These are phyloP conservation scores for Corniculantispora saksenae DNA, from an alignment of 2,329 filamentous ascomycete genomes.

Conservation along the genomic window DNA sequence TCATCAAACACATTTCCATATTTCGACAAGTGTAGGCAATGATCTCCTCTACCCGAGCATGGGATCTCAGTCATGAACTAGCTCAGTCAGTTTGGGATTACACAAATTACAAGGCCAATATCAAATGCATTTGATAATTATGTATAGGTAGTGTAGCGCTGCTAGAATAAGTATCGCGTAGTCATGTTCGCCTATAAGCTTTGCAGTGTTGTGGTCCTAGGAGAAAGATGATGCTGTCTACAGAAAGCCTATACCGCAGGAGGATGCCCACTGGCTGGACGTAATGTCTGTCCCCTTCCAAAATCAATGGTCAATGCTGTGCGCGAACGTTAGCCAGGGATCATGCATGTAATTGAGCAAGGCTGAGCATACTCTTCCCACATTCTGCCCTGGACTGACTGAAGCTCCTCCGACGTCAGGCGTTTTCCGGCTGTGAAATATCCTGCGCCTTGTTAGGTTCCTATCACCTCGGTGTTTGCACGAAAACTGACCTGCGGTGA, in stretches of 20 bases:
- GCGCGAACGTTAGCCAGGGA: slow-evolving; percentile 14
- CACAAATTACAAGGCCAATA: too few species aligned
- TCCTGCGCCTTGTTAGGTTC: slow-evolving; percentile 40
- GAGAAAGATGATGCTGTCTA: neutral
- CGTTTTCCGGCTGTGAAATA: slow-evolving; percentile 87
- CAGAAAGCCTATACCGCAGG: neutral
- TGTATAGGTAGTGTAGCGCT: neutral
- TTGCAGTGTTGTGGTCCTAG: too few species aligned
- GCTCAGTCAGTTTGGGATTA: too few species aligned
- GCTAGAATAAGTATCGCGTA: neutral
- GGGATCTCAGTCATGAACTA: too few species aligned
- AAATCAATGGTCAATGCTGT: slow-evolving; percentile 41
- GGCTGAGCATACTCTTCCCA: slow-evolving; percentile 72
- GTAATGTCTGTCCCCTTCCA: neutral
- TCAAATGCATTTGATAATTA: neutral
- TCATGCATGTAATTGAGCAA: neutral
- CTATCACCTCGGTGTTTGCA: neutral
- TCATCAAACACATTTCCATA: too few species aligned
- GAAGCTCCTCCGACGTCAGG: slow-evolving; percentile 83
- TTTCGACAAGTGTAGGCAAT: too few species aligned
- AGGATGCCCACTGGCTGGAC: too few species aligned
- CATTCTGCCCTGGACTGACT: slow-evolving; percentile 81
- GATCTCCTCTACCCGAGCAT: too few species aligned
- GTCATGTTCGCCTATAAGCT: too few species aligned
- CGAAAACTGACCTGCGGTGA: slow-evolving; percentile 74